These are phyloP conservation scores for Penicillium maclennaniae DNA, from an alignment of 495 filamentous ascomycete genomes.

Conservation along the genomic window DNA sequence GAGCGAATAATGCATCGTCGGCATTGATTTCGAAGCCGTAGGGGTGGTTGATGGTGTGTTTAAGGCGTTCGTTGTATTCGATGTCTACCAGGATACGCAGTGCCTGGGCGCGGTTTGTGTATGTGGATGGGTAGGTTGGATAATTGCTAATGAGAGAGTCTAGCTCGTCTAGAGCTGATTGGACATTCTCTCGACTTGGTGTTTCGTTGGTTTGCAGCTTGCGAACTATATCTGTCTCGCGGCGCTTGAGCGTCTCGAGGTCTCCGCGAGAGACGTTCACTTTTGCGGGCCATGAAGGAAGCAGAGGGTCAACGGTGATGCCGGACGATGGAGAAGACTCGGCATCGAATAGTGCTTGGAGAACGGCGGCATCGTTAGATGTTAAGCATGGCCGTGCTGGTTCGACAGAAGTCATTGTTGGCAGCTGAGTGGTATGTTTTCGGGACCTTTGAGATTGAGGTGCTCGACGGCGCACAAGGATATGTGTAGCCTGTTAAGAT, in stretches of 20 bases:
- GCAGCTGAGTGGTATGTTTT: neutral
- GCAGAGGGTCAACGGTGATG: constrained; percentile 50
- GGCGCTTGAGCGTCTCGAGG: constrained; percentile 22
- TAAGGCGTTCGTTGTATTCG: constrained; percentile 1
- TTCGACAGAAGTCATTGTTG: constrained; percentile 44
- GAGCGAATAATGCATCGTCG: constrained; percentile 18
- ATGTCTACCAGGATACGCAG: constrained; percentile 48
- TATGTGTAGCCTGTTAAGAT: too few relatives aligned
- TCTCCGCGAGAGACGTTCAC: constrained; percentile 24
- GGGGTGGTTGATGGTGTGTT: constrained; percentile 1
- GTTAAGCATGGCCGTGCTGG: constrained; percentile 51
- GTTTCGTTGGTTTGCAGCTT: constrained; percentile 20
- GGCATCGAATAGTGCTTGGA: constrained; percentile 76
- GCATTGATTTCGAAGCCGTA: neutral
- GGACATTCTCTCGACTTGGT: constrained; percentile 17
- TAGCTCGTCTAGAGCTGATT: constrained; percentile 40
- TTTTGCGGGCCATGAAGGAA: constrained; percentile 55
- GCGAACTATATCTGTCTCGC: constrained; percentile 30
- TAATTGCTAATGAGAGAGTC: constrained; percentile 51
- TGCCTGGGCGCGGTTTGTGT: constrained; percentile 75
- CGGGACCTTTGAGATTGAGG: neutral
- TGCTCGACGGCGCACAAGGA: neutral
- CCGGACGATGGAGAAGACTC: constrained; percentile 59
- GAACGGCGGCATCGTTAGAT: constrained; percentile 64
- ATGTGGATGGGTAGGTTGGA: constrained; percentile 68